Conservation (phyloP, 805 yeast genomes). For the Kluyveromyces wickerhamii region DNA sequence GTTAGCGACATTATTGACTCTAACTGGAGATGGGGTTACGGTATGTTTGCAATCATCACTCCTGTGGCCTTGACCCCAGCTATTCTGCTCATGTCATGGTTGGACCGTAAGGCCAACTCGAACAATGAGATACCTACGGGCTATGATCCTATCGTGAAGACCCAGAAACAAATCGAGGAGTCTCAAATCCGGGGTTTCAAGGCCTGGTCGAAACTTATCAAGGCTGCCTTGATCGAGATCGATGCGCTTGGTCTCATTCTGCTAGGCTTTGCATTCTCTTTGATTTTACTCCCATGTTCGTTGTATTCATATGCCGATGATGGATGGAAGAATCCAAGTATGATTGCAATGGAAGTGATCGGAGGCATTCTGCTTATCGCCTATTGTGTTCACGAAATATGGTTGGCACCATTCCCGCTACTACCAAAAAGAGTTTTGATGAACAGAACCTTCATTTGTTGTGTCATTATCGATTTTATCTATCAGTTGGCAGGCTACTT, state of each 20-base stretch:
- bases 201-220: slow-evolving; percentile 9
- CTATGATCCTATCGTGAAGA: slow-evolving; percentile 6
- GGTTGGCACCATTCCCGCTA: slow-evolving; percentile 31
- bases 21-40: slow-evolving; percentile 49
- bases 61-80: slow-evolving; percentile 44
- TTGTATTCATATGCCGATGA: slow-evolving; percentile 50
- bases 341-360: slow-evolving; percentile 57
- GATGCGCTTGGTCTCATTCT: slow-evolving; percentile 47
- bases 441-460: slow-evolving; percentile 33
- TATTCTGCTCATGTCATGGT: slow-evolving; percentile 23
- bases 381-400: slow-evolving; percentile 32
- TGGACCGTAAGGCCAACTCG: slow-evolving; percentile 29
- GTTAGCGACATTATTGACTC: slow-evolving; percentile 27
- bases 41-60: slow-evolving; percentile 53
- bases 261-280: slow-evolving; percentile 47
- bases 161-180: slow-evolving; percentile 3
- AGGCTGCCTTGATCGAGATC: slow-evolving; percentile 27
- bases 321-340: slow-evolving; percentile 49
- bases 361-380: slow-evolving; percentile 33
- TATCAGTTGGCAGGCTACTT: slow-evolving; percentile 28
- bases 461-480: slow-evolving; percentile 30
- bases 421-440: slow-evolving; percentile 32
- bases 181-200: slow-evolving; percentile 5
- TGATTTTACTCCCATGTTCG: slow-evolving; percentile 59
- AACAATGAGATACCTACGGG: slow-evolving; percentile 9